Evolutionary conservation across 345 rosid genomes (phyloP), one percentile per base, ranked within the genome.

Genomic region (Carallia pectinifolia): DNA sequence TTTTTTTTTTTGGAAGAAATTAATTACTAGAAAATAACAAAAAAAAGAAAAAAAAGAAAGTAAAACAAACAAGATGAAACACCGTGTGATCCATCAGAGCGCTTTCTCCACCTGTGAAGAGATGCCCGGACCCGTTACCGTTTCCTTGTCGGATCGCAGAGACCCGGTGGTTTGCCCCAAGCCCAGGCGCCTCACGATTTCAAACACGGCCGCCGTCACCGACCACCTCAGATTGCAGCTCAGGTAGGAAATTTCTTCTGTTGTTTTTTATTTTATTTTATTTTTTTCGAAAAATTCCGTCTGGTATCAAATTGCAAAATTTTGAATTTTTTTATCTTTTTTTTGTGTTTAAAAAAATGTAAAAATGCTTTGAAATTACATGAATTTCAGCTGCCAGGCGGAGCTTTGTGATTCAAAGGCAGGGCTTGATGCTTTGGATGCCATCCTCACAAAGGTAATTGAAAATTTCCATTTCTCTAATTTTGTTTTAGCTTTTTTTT

Each of bases 381-480:
- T 56, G 10, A 75, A 64, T 76, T 82, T 55, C 84, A 91, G 97
- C 80, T 86, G 84, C 67, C 97, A 94, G 70, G 61, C 87, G 7
- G 90, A 89, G 78, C 33, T 82, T 29, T 71, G 68, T 79, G 97
- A 90, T 66, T 76, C 96, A 6, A 84, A 76, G 78, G 71, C 88
- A 3, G 84, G 85, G 66, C 68, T 68, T 65, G 96, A 94, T 79
- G 76, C 84, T 72, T 84, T 91, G 80, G 97, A 94, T 74, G 71
- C 84, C 75, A 85, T 89, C 79, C 88, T 90, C 63, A 48, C 89
- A 0, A 86, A 88, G 95, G 98, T 94, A 77, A 40, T n/a, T 34
- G 16, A 44, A 12, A 12, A 10, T 44, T 44, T 44, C 50, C 50
- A 12, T 44, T 44, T 44, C 13, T 44, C 17, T 44, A 4, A 44